Conservation (phyloP, 495 filamentous ascomycete genomes). For the Hyaloscypha hepaticicola region DNA sequence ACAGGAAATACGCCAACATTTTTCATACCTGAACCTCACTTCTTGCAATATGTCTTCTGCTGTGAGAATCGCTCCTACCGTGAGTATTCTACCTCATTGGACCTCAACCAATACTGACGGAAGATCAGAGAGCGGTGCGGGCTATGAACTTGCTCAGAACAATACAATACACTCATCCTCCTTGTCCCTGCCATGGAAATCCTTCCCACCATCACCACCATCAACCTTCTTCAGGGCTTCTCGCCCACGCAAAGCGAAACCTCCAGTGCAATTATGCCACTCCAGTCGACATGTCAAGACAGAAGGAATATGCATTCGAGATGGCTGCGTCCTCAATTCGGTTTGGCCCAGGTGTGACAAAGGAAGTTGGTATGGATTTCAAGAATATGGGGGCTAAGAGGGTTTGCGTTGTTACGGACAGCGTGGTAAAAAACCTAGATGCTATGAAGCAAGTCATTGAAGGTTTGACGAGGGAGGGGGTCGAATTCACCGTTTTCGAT, state of each 20-base stretch:
- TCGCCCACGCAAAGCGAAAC: slow-evolving; percentile 57
- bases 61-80: slow-evolving; percentile 56
- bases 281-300: slow-evolving; percentile 63
- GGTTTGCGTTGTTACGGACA: slow-evolving; percentile 89
- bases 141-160: slow-evolving; percentile 84
- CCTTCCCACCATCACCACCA: slow-evolving; percentile 69
- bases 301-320: slow-evolving; percentile 98
- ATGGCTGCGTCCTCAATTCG: slow-evolving; percentile 94
- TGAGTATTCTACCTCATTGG: slow-evolving; percentile 31
- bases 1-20: not conserved
- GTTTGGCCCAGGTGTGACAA: slow-evolving; percentile 89
- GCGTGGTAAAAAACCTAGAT: slow-evolving; percentile 70
- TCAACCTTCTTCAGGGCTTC: slow-evolving; percentile 47
- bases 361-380: slow-evolving; percentile 99
- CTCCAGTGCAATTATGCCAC: slow-evolving; percentile 62
- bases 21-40: not conserved
- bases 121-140: slow-evolving; percentile 60
- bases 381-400: slow-evolving; percentile 82
- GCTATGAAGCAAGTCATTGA: slow-evolving; percentile 85
- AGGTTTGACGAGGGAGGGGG: slow-evolving; percentile 69
- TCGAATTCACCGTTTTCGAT: slow-evolving; percentile 78
- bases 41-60: slow-evolving; percentile 13
- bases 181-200: slow-evolving; percentile 92
- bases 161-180: slow-evolving; percentile 86
- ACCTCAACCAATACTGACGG: slow-evolving; percentile 3